phyloP scores from a whole-genome alignment of 2,329 filamentous ascomycete species.

The Colletotrichum lini region DNA sequence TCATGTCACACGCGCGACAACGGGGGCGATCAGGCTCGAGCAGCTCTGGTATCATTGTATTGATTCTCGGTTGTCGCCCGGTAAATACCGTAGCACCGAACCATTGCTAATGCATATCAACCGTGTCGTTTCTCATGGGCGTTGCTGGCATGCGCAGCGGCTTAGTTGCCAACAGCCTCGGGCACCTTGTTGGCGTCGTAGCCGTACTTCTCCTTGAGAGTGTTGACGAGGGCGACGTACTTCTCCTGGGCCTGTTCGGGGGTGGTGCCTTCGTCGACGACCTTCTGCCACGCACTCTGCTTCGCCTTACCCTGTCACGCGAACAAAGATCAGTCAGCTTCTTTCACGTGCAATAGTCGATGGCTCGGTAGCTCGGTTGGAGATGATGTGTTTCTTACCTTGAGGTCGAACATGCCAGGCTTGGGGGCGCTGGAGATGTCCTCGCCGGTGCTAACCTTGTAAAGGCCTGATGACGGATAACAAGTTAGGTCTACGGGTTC shows the following conservation, averaged over 20 bases:
- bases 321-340: slow-evolving; percentile 28
- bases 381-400: slow-evolving; percentile 60
- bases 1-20: slow-evolving; percentile 7
- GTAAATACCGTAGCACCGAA: neutral
- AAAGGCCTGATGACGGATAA: slow-evolving; percentile 62
- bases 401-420: slow-evolving; percentile 80
- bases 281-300: slow-evolving; percentile 81
- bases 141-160: neutral
- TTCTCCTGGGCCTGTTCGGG: slow-evolving; percentile 79
- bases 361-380: slow-evolving; percentile 10
- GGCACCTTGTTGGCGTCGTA: slow-evolving; percentile 76
- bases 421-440: slow-evolving; percentile 68
- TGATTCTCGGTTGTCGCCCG: slow-evolving; percentile 26
- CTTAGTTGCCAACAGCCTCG: slow-evolving; percentile 65
- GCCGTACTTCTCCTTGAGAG: slow-evolving; percentile 78
- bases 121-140: slow-evolving; percentile 35
- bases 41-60: slow-evolving; percentile 38
- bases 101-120: slow-evolving; percentile 22
- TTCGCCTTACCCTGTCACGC: slow-evolving; percentile 80
- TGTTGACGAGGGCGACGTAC: slow-evolving; percentile 82
- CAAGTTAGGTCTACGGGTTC: slow-evolving; percentile 6
- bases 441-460: slow-evolving; percentile 71
- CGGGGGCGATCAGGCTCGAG: neutral
- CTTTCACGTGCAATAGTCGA: slow-evolving; percentile 7
- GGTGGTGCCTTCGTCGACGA: slow-evolving; percentile 74